phyloP scores from a whole-genome alignment of 805 yeast species.

The Wickerhamiella azymoides region DNA sequence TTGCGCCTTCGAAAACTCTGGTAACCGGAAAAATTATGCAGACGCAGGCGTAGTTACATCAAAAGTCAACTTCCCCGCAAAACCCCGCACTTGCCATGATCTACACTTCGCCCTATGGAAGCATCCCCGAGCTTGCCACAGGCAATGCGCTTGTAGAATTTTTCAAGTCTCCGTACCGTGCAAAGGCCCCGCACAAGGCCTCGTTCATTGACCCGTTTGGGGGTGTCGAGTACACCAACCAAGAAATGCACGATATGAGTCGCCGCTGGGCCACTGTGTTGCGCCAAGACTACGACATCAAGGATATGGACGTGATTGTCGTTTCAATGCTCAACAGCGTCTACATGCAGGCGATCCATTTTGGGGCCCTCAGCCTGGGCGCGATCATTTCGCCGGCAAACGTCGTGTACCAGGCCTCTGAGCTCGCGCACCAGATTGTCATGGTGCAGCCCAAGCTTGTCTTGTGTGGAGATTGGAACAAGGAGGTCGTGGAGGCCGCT shows the following conservation, averaged over 20 bases:
- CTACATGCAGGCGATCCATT: constrained; percentile 21
- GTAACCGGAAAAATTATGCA: no score
- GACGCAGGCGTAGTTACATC: no score
- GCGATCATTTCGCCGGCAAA: constrained; percentile 24
- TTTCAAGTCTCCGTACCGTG: not conserved
- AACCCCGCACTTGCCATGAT: not conserved
- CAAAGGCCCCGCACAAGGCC: not conserved
- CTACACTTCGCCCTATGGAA: not conserved
- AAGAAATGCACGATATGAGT: not conserved
- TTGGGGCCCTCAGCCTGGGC: constrained; percentile 19
- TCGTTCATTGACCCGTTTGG: not conserved
- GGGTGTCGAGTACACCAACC: not conserved
- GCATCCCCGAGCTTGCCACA: not conserved
- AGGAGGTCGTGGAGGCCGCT: not conserved
- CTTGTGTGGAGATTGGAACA: constrained; percentile 11
- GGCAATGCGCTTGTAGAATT: constrained; percentile 2
- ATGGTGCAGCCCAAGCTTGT: constrained; percentile 16
- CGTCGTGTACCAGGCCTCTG: constrained; percentile 19
- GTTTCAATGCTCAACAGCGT: constrained; percentile 22
- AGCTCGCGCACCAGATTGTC: constrained; percentile 20
- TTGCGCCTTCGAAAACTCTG: no score
- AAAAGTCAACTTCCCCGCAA: not conserved
- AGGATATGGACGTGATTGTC: constrained; percentile 22
- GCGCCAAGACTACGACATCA: constrained; percentile 13
- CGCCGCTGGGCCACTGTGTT: not conserved